Percentiles rank a stretch among this genome's conserved stretches.
Evolutionary conservation across 2,329 filamentous ascomycete species (phyloP).

Genomic region (Fusarium metavorans): DNA sequence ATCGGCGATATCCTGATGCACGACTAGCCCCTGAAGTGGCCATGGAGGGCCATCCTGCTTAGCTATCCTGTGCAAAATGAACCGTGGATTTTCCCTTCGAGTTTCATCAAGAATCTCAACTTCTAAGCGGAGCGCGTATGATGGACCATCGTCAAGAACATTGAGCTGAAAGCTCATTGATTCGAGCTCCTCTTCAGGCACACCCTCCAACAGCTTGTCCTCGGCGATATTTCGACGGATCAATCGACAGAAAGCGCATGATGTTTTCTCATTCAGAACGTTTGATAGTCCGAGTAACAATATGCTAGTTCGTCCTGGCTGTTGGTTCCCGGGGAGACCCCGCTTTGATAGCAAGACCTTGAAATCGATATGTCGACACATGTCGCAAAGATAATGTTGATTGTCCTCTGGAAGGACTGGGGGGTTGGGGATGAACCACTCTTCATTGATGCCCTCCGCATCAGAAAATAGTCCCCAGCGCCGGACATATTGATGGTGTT

Average conservation of each 20-base stretch:
- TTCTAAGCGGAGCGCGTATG: slow-evolving; percentile 7
- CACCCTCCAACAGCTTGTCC: not conserved
- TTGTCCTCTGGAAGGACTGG: not conserved
- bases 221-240: not conserved
- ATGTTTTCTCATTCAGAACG: not conserved
- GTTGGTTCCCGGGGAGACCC: slow-evolving; percentile 14
- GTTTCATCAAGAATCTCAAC: slow-evolving; percentile 4
- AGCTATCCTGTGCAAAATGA: not conserved
- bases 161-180: slow-evolving; percentile 1
- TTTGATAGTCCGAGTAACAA: not conserved
- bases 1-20: slow-evolving; percentile 1
- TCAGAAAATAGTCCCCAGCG: slow-evolving; percentile 20
- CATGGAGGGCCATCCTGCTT: not conserved
- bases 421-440: slow-evolving; percentile 18
- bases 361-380: slow-evolving; percentile 27
- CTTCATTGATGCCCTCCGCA: slow-evolving; percentile 13
- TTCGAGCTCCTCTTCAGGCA: not conserved
- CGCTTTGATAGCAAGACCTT: not conserved
- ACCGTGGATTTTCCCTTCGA: not conserved
- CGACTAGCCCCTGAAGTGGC: slow-evolving; percentile 6
- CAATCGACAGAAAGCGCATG: slow-evolving; percentile 12
- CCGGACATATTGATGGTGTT: slow-evolving; percentile 19
- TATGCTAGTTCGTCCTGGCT: slow-evolving; percentile 15
- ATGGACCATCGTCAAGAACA: not conserved
- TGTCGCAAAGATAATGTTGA: slow-evolving; percentile 14